These are phyloP conservation scores for Jamesozyma hellenica DNA, from an alignment of 805 yeast genomes.

Conservation along the genomic window DNA sequence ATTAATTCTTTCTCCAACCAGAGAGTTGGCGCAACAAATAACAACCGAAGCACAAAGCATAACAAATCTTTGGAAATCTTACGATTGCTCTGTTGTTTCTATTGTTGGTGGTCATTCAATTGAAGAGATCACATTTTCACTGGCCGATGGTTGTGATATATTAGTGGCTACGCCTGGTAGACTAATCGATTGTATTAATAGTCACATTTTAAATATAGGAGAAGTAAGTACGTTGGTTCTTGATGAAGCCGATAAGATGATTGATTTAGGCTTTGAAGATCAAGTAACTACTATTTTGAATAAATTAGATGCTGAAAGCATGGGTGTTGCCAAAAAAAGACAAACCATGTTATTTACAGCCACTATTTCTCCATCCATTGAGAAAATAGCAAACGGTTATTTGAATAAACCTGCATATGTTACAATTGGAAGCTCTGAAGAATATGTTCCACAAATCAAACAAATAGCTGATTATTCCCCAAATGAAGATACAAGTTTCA, in stretches of 20 bases:
- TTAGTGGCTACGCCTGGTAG: conserved; percentile 94
- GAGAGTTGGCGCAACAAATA: conserved; percentile 88
- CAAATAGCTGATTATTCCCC: conserved; percentile 54
- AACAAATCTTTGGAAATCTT: conserved; percentile 26
- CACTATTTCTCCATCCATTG: conserved; percentile 72
- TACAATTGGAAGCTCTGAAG: conserved; percentile 57
- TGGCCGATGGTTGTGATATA: conserved; percentile 58
- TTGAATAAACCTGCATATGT: conserved; percentile 52
- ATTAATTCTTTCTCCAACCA: conserved; percentile 77
- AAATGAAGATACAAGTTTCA: conserved; percentile 37
- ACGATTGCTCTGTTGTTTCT: conserved; percentile 36
- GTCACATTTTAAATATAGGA: conserved; percentile 48
- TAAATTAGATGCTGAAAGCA: conserved; percentile 18
- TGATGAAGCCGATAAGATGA: conserved; percentile 95
- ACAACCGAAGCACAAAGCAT: conserved; percentile 53
- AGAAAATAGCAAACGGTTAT: conserved; percentile 53
- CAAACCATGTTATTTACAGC: conserved; percentile 92
- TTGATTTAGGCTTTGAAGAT: conserved; percentile 86
- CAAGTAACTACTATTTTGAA: conserved; percentile 55
- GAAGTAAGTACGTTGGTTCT: conserved; percentile 61
- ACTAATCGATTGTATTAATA: conserved; percentile 66
- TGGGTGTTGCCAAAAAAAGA: conserved; percentile 19
- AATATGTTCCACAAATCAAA: conserved; percentile 44
- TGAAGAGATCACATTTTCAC: conserved; percentile 54
- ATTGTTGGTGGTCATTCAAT: conserved; percentile 87